Percentiles rank a stretch among this genome's conserved stretches.
Conservation (phyloP, 106 monocot genomes). For the Dendrobium nobile region DNA sequence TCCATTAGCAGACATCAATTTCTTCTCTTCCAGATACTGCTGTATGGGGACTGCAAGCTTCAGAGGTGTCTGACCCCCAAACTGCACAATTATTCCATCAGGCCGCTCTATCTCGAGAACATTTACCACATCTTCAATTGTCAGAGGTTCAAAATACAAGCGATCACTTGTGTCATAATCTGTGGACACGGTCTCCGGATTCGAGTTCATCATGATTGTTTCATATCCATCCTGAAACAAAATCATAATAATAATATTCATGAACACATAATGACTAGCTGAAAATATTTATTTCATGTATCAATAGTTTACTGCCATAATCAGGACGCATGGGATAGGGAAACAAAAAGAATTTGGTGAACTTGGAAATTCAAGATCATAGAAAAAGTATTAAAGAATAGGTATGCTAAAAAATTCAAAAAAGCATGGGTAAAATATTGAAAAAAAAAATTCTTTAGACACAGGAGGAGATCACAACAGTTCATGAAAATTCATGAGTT, state of each 20-base stretch:
- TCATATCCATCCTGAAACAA: conserved; percentile 73
- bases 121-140: conserved; percentile 85
- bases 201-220: conserved; percentile 99
- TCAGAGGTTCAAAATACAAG: conserved; percentile 92
- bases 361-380: no score
- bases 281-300: no score
- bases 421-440: no score
- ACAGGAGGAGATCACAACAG: no score
- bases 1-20: conserved; percentile 45
- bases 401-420: no score
- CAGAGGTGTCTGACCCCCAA: conserved; percentile 97
- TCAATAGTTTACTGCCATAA: no score
- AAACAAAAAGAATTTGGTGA: no score
- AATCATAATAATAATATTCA: not conserved
- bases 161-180: conserved; percentile 98
- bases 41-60: conserved; percentile 92
- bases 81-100: conserved; percentile 92
- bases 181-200: conserved; percentile 96
- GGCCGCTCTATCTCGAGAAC: conserved; percentile 88
- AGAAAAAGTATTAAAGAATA: no score
- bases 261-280: no score
- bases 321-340: no score
- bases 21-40: conserved; percentile 52
- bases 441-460: no score
- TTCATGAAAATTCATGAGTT: not conserved